Evolutionary conservation across 192 early-diverging fungal genomes (phyloP), one percentile per base, ranked within the genome.

Genomic region (Gonapodya prolifera): DNA sequence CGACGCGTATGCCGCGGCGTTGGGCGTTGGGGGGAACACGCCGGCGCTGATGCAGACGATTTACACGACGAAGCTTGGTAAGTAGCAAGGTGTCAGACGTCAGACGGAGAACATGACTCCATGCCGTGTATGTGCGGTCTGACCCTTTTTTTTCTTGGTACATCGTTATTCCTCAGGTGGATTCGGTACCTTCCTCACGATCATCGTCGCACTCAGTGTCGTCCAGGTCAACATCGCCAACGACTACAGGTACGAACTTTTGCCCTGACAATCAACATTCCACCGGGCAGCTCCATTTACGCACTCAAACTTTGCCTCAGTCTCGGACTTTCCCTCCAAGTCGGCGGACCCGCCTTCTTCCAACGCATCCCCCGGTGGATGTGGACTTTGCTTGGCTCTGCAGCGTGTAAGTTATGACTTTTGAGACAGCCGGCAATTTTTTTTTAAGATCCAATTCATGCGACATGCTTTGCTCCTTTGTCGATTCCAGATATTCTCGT

Each of bases 211-310:
- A 2, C 80, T 82, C 70, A 80, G 78, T 16, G 78, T 78, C 1
- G 69, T 82, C 28, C 80, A 80, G 17, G 75, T 75, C 75, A 82
- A 82, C 74, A 78, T 82, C 69, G 77, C 80, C 77, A 82, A 82
- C 81, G 80, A 81, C 77, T 82, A 82, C 78, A 82, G 80, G 18
- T 61, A 23, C 45, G 45, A 16, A 16, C 45, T 23, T n/a, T n/a
- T n/a, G n/a, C n/a, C n/a, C n/a, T n/a, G n/a, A n/a, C n/a, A n/a
- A n/a, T n/a, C n/a, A n/a, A n/a, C n/a, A n/a, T n/a, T n/a, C n/a
- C n/a, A n/a, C n/a, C n/a, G n/a, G n/a, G n/a, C n/a, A n/a, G n/a
- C n/a, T n/a, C n/a, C n/a, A n/a, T n/a, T n/a, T n/a, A n/a, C n/a
- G n/a, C n/a, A n/a, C n/a, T n/a, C n/a, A n/a, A n/a, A n/a, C n/a